Evolutionary conservation across 2,329 filamentous ascomycete species (phyloP).

Genomic region (Fusarium solani-melongenae): DNA sequence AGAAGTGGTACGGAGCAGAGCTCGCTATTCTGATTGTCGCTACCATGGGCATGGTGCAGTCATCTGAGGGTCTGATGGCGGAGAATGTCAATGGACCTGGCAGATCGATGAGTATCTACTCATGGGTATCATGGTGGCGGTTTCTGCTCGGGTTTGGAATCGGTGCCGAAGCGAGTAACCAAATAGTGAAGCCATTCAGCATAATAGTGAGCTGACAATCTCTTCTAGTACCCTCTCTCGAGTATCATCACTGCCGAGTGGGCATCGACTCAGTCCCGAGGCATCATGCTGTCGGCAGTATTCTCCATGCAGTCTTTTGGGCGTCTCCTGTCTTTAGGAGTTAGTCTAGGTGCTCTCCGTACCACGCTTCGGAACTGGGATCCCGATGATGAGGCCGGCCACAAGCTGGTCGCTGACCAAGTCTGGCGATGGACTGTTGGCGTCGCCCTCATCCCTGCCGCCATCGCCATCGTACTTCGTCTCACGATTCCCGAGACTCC

Average conservation of each 20-base stretch:
- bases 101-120: slow-evolving; percentile 20
- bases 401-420: background rate
- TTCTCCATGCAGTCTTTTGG: slow-evolving; percentile 10
- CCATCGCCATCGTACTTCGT: slow-evolving; percentile 6
- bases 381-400: background rate
- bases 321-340: background rate
- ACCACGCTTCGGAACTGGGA: background rate
- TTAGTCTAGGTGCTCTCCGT: background rate
- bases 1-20: slow-evolving; percentile 23
- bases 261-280: slow-evolving; percentile 7
- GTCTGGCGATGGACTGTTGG: slow-evolving; percentile 12
- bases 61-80: slow-evolving; percentile 9
- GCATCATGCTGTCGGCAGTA: slow-evolving; percentile 3
- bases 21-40: slow-evolving; percentile 12
- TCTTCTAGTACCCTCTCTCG: slow-evolving; percentile 2
- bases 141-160: slow-evolving; percentile 19
- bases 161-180: slow-evolving; percentile 17
- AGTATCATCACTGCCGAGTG: slow-evolving; percentile 6
- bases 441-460: background rate
- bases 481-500: slow-evolving; percentile 6
- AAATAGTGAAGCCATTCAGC: background rate
- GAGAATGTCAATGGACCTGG: background rate
- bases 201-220: background rate
- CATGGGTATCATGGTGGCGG: slow-evolving; percentile 25
- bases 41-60: slow-evolving; percentile 23